These are phyloP conservation scores for Santalum album DNA, from an alignment of 164 flowering plant genomes.

Conservation along the genomic window DNA sequence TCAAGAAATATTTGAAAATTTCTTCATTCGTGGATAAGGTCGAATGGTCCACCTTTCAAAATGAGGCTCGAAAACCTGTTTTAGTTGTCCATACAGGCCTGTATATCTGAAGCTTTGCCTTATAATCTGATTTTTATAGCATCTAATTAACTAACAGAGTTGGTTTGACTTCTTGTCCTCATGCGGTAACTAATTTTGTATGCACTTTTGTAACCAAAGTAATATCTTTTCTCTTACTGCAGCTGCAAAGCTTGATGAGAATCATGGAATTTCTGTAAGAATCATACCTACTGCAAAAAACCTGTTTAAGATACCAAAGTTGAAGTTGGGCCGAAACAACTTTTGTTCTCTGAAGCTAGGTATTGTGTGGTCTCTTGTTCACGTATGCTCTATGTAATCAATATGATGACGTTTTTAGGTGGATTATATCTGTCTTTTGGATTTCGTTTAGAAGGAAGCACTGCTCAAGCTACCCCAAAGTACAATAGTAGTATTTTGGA, in stretches of 20 bases:
- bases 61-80: conserved; percentile 89
- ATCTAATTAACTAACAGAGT: background rate
- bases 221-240: conserved; percentile 4
- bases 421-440: background rate
- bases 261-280: conserved; percentile 44
- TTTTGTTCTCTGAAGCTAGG: conserved; percentile 52
- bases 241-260: conserved; percentile 38
- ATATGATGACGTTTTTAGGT: background rate
- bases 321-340: conserved; percentile 56
- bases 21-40: conserved; percentile 35
- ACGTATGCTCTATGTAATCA: conserved; percentile 3
- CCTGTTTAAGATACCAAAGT: conserved; percentile 44
- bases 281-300: conserved; percentile 73
- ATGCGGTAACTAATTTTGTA: background rate
- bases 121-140: background rate
- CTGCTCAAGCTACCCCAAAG: conserved; percentile 50
- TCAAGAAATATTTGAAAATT: conserved; percentile 48
- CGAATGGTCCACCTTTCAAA: conserved; percentile 68
- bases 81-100: conserved; percentile 67
- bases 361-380: conserved; percentile 11
- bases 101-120: background rate
- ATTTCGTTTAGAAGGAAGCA: conserved; percentile 18
- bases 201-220: background rate
- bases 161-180: background rate
- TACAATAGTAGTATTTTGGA: conserved; percentile 86